These are phyloP conservation scores for Fragaria vesca DNA, from an alignment of 306 rosid genomes.

Conservation along the genomic window DNA sequence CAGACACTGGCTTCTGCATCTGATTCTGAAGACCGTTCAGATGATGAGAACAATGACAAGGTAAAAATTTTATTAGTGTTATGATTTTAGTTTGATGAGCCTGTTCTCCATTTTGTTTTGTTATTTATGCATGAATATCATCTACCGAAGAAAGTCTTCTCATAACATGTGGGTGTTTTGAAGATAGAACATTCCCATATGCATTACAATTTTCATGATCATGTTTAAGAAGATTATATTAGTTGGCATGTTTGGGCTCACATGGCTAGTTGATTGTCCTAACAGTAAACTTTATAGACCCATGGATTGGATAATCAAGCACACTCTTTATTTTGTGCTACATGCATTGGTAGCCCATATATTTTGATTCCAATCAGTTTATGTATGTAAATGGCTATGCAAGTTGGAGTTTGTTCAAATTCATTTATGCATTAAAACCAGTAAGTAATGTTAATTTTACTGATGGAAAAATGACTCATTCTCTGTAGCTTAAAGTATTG, in stretches of 20 bases:
- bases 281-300: constrained; percentile 10
- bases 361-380: not conserved
- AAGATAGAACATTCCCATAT: constrained; percentile 1
- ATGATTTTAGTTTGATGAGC: not conserved
- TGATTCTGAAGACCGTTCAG: constrained; percentile 52
- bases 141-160: not conserved
- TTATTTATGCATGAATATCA: not conserved
- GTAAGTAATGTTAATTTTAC: not conserved
- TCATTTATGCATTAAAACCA: not conserved
- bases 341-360: not conserved
- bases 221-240: constrained; percentile 13
- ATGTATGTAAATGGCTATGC: not conserved
- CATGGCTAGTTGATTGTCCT: not conserved
- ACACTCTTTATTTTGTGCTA: not conserved
- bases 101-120: not conserved
- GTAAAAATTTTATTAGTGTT: constrained; percentile 36
- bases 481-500: not conserved
- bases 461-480: constrained; percentile 1
- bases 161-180: not conserved
- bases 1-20: constrained; percentile 55
- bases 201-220: not conserved
- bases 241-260: constrained; percentile 3
- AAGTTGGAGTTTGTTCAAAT: not conserved
- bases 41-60: constrained; percentile 55
- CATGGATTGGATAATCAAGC: constrained; percentile 14